A percentile compares a stretch with the other conserved stretches of the same genome.
Conservation (phyloP, 805 yeast species). For the Phaffomyces thermotolerans region DNA sequence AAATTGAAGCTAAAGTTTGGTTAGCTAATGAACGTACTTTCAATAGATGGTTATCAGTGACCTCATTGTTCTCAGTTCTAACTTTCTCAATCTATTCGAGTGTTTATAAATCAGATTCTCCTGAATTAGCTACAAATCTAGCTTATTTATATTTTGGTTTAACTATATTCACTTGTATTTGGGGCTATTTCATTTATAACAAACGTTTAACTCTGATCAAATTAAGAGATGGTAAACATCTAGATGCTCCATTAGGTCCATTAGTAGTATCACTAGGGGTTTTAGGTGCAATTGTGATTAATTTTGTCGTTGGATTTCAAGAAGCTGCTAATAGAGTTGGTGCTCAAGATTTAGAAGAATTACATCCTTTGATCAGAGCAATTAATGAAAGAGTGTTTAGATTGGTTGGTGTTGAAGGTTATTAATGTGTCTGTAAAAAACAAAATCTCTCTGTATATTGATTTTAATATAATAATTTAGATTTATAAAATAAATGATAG, state of each 20-base stretch:
- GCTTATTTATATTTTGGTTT: conserved; percentile 77
- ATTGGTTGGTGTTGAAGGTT: conserved; percentile 26
- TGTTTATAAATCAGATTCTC: conserved; percentile 57
- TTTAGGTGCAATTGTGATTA: conserved; percentile 55
- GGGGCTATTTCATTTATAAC: conserved; percentile 82
- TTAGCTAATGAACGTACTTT: conserved; percentile 96
- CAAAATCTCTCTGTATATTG: background rate
- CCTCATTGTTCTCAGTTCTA: conserved; percentile 74
- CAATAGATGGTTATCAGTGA: conserved; percentile 89
- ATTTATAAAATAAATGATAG: too few species aligned
- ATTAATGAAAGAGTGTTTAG: conserved; percentile 26
- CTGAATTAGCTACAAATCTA: conserved; percentile 53
- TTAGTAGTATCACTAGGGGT: conserved; percentile 67
- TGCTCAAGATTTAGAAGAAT: conserved; percentile 3
- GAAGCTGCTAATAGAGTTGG: conserved; percentile 24
- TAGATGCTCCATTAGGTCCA: conserved; percentile 90
- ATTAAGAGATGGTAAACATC: conserved; percentile 77
- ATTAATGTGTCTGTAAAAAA: background rate
- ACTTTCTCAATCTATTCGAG: conserved; percentile 82
- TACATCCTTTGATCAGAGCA: conserved; percentile 21
- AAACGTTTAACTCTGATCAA: conserved; percentile 65
- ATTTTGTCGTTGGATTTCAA: conserved; percentile 63
- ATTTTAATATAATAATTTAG: background rate
- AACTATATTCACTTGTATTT: conserved; percentile 74
- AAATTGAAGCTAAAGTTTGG: conserved; percentile 98